These are phyloP conservation scores for Pseudogymnoascus sp. DNA, from an alignment of 2,329 filamentous ascomycete genomes.

Conservation along the genomic window DNA sequence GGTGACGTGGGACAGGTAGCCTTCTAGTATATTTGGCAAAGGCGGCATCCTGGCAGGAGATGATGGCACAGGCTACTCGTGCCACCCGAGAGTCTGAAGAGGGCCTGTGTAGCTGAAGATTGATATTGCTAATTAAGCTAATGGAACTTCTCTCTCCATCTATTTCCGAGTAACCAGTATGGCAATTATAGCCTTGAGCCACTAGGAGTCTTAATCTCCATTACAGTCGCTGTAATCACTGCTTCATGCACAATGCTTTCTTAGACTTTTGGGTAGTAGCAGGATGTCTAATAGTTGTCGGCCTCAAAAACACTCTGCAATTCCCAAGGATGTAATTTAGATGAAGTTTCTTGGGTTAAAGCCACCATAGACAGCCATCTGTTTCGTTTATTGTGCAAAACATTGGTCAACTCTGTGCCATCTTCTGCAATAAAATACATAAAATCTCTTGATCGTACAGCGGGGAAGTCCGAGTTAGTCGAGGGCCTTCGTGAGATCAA, in stretches of 20 bases:
- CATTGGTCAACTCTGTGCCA: background rate
- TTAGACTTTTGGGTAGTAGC: background rate
- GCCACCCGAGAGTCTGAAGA: background rate
- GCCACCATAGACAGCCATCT: background rate
- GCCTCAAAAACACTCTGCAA: background rate
- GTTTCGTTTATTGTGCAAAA: background rate
- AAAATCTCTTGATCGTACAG: slow-evolving; percentile 1
- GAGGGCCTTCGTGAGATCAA: slow-evolving; percentile 43
- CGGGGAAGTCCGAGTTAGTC: background rate
- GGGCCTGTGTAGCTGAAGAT: background rate
- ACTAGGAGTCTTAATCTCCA: background rate
- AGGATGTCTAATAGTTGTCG: background rate
- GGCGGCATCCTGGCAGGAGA: background rate
- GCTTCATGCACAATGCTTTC: background rate
- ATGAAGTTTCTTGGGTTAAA: background rate
- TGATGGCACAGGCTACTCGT: background rate
- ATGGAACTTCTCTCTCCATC: background rate
- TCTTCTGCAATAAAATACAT: slow-evolving; percentile 3
- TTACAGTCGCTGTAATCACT: background rate
- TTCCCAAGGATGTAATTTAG: background rate
- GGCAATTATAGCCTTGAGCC: background rate
- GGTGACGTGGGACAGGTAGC: background rate
- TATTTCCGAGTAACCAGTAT: background rate
- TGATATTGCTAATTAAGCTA: background rate
- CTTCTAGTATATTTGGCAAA: background rate